Evolutionary conservation across 257 asterid genomes (phyloP), one percentile per base, ranked within the genome.

Genomic region (Solanum neorickii): DNA sequence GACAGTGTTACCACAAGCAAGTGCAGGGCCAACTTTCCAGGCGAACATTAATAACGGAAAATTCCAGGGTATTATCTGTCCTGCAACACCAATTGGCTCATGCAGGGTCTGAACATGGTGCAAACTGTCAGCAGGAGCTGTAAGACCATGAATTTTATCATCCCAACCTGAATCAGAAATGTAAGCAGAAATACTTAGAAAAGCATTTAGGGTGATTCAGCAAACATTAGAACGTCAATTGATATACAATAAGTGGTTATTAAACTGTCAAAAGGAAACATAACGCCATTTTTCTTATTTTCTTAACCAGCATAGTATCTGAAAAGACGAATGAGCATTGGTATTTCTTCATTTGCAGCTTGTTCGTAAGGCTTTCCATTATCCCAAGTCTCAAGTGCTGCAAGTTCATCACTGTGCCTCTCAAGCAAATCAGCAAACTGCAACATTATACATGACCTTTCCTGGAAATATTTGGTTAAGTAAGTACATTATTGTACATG

Each of bases 31-130:
- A 9, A 93, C 93, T 87, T 94, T 95, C 96, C 93, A 94, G 23
- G 95, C 93, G 83, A 91, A 92, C 98, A 94, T 93, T 70, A 92
- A 90, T 80, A 94, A 93, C 0, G 98, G 98, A 69, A 95, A 94
- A 86, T 93, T 95, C 98, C 98, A 94, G 0, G 96, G 98, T 37
- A 93, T 95, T 16, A 95, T 94, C 69, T 95, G 98, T 23, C 96
- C 98, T 0, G 91, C 94, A 15, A 95, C 98, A 47, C 98, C 98
- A 25, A 93, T 95, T 15, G 96, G 98, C 42, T 94, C 98, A 78
- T 92, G 96, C 91, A 95, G 86, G 76, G 86, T 89, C 88, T 94
- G 97, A 49, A 94, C 91, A 7, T 94, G 96, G 88, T 94, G 88
- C 3, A 93, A 92, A 37, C 95, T 92, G 60, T 94, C 98, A n/a